Evolutionary conservation across 805 yeast species (phyloP), one percentile per base, ranked within the genome.

Genomic region (Sporopachydermia quercuum): DNA sequence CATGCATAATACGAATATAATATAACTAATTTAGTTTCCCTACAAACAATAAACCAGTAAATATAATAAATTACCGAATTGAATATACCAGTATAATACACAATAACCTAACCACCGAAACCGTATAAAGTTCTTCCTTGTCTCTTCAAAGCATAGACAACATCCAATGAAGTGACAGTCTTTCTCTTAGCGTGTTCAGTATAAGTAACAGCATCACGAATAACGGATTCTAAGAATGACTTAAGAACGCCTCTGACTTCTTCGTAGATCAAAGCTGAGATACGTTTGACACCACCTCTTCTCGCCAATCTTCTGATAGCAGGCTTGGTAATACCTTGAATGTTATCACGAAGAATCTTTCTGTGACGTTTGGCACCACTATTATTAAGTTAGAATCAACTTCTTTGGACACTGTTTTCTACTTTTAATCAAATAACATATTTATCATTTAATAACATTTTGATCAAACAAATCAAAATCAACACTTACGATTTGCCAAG

Each of bases 251-350:
- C 87, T 76, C 98, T 86, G 61, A 91, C 95, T 74, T 89, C 96
- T 71, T 89, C 98, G 75, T 89, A 89, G 66, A 89, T 89, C 63
- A 87, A 74, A 66, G 95, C 97, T 49, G 97, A 89, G 60, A 89
- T 89, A 83, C 98, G 95, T 81, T 89, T 89, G 63, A 89, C 98
- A 87, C 98, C 98, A 74, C 98, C 98, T 84, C 98, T 86, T 80
- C 98, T 89, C 40, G 98, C 98, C 60, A 89, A 81, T 84, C 98
- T 89, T 76, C 98, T 86, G 63, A 89, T 89, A 62, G 98, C 98
- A 63, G 98, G 98, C 78, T 89, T 89, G 49, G 98, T 89, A 65
- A 89, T 89, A 76, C 98, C 98, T 72, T 87, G 96, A 55, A 91
- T 89, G 89, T 89, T 91, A 69, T 91, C 98, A 77, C 97, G 87